Evolutionary conservation across 345 rosid species (phyloP).

Genomic region (Rhizophora apiculata): DNA sequence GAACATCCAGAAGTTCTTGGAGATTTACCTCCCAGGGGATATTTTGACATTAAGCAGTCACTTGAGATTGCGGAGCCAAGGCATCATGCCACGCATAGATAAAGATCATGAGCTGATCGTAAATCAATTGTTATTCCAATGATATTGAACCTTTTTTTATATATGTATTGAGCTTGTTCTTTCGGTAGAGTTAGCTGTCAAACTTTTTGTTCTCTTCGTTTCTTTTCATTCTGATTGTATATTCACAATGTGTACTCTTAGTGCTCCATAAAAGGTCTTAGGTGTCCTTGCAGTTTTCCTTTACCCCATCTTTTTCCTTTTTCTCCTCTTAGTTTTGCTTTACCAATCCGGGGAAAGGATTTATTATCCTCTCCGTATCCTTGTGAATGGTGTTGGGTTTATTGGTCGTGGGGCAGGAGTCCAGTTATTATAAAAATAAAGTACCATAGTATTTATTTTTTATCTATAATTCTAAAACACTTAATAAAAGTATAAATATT

Average conservation of each 20-base stretch:
- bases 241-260: slow-evolving; percentile 5
- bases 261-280: slow-evolving; percentile 6
- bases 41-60: background rate
- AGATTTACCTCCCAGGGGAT: too few species aligned
- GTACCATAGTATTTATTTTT: too few species aligned
- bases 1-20: too few species aligned
- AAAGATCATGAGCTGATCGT: slow-evolving; percentile 1
- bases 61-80: too few species aligned
- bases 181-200: slow-evolving; percentile 4
- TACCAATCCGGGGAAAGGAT: slow-evolving; percentile 1
- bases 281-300: slow-evolving; percentile 18
- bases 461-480: too few species aligned
- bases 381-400: slow-evolving; percentile 22
- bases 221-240: slow-evolving; percentile 12
- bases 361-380: slow-evolving; percentile 7
- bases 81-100: too few species aligned
- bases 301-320: background rate
- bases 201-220: background rate
- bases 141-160: background rate
- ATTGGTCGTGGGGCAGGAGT: too few species aligned
- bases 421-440: too few species aligned
- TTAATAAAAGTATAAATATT: too few species aligned
- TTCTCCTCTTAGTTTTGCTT: slow-evolving; percentile 9
- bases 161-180: background rate
- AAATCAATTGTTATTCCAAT: background rate